phyloP scores from a whole-genome alignment of 2,329 filamentous ascomycete species.

The Aspergillus bombycis region DNA sequence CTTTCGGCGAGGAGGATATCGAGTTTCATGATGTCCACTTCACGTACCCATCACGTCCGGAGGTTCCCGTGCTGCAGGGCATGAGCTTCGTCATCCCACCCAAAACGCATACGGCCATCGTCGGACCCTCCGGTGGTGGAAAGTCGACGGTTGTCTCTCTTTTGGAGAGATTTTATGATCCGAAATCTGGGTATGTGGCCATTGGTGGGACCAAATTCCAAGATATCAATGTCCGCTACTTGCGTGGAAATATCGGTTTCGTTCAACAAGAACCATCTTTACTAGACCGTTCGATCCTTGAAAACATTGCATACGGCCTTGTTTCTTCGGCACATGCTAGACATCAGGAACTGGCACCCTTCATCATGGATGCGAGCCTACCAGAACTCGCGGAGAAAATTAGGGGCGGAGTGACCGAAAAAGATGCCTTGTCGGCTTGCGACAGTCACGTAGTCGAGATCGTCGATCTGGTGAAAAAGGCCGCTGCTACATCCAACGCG shows the following conservation, averaged over 20 bases:
- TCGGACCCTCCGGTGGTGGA: slow-evolving; percentile 56
- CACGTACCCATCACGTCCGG: slow-evolving; percentile 40
- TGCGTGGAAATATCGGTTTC: slow-evolving; percentile 40
- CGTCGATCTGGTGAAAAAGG: slow-evolving; percentile 31
- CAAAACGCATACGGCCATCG: slow-evolving; percentile 46
- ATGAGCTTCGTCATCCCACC: slow-evolving; percentile 37
- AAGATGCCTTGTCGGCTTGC: slow-evolving; percentile 24
- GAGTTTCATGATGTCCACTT: slow-evolving; percentile 40
- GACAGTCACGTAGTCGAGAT: slow-evolving; percentile 32
- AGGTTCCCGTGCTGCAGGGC: slow-evolving; percentile 38
- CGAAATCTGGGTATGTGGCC: slow-evolving; percentile 32
- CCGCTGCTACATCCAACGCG: slow-evolving; percentile 32
- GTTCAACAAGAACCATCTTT: slow-evolving; percentile 58
- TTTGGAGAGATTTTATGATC: slow-evolving; percentile 43
- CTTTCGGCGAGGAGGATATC: slow-evolving; percentile 29
- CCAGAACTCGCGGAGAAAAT: slow-evolving; percentile 29
- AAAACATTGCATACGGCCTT: slow-evolving; percentile 58
- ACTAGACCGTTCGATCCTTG: slow-evolving; percentile 55
- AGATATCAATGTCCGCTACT: slow-evolving; percentile 37
- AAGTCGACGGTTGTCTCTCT: slow-evolving; percentile 53
- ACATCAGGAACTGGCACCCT: slow-evolving; percentile 29
- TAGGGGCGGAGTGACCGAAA: slow-evolving; percentile 27
- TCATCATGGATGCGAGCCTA: slow-evolving; percentile 31
- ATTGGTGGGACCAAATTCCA: slow-evolving; percentile 35
- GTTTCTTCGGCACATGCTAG: slow-evolving; percentile 37